Conservation (phyloP, 116 monocot genomes). For the Trichopus zeylanicus region DNA sequence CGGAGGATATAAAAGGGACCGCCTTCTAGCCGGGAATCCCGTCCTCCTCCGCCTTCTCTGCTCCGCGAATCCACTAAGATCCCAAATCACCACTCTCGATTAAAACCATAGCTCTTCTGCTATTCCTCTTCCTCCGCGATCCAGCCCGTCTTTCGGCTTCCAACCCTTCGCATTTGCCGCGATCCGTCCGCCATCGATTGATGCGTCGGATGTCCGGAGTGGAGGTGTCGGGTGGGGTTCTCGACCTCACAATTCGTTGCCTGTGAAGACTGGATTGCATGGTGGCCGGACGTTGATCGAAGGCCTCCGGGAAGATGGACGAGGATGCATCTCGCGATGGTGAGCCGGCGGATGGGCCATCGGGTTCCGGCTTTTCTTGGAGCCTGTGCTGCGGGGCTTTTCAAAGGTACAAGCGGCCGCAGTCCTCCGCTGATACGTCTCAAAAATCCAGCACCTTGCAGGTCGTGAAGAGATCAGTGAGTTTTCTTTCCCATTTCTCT, state of each 20-base stretch:
- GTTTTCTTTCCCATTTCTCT: slow-evolving; percentile 1
- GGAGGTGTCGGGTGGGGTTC: background rate
- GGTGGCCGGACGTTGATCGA: background rate
- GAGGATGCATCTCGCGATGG: background rate
- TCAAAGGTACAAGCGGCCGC: slow-evolving; percentile 1
- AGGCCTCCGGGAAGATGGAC: slow-evolving; percentile 1
- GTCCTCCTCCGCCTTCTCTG: background rate
- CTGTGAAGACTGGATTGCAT: slow-evolving; percentile 10
- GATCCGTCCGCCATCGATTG: background rate
- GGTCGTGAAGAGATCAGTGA: slow-evolving; percentile 34
- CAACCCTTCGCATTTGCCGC: background rate
- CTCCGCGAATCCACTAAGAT: background rate
- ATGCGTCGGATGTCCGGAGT: background rate
- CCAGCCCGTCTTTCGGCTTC: background rate
- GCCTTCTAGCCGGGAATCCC: background rate
- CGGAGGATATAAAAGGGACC: slow-evolving; percentile 1
- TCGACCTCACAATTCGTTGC: background rate
- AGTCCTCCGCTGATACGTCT: background rate
- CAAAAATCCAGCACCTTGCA: slow-evolving; percentile 12
- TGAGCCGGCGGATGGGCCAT: background rate
- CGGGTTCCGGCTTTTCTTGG: background rate
- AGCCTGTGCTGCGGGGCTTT: slow-evolving; percentile 20
- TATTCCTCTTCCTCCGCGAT: background rate
- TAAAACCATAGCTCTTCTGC: background rate
- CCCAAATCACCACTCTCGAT: background rate